Evolutionary conservation across 1,284 basidiomycete species (phyloP), one percentile per base, ranked within the genome.

Genomic region (Phylloporus sp.): DNA sequence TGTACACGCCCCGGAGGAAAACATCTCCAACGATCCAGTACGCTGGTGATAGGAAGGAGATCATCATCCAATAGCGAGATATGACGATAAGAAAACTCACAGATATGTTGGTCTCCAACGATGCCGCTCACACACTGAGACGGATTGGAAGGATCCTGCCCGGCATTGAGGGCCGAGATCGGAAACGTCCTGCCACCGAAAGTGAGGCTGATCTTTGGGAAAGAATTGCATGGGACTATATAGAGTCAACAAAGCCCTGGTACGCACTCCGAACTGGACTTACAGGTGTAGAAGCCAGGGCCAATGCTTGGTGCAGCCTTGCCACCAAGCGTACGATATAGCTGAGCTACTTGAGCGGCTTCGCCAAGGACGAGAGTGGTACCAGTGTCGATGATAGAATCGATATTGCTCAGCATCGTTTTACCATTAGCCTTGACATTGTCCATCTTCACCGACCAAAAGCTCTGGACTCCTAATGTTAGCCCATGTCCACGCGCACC

Each of bases 331-430:
- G 17, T 6, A 2, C 20, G 24, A 50, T 63, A 49, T 34, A 72
- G 28, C 4, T 12, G 2, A 8, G 32, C 13, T 11, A 69, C 69
- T 3, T 61, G 7, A 7, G 28, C 61, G 3, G 51, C 10, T 6
- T 1, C 0, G 17, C 34, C 81, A 8, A 83, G 68, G 68, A 88
- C 78, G 65, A 86, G 70, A 50, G 84, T 84, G n/a, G 83, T 84
- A 46, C 82, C 82, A 7, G 81, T 81, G 71, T 82, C 79, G 53
- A 84, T 79, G 69, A 82, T 74, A 20, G 77, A 75, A 22, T 68
- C 63, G 42, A 77, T 37, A 18, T 64, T 60, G 6, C 61, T 66
- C 26, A 73, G 64, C 50, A 65, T 68, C 67, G 58, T 44, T 26
- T 60, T 2, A 12, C 54, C 63, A 11, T 75, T 72, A 26, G 74